Evolutionary conservation across 805 yeast species (phyloP), one percentile per base, ranked within the genome.

Genomic region (Yarrowia sp.): DNA sequence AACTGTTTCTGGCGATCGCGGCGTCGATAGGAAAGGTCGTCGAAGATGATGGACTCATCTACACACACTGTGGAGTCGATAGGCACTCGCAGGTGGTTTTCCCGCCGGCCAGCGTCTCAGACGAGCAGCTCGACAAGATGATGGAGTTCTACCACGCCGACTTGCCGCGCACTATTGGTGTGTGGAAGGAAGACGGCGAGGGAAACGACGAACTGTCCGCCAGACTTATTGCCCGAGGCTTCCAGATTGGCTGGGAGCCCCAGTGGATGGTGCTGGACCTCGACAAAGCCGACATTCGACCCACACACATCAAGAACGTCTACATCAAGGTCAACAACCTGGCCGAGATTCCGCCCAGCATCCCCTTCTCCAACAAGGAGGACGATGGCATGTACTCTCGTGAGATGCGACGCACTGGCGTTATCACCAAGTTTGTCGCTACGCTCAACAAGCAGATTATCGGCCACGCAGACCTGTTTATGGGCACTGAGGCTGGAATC

Each of bases 211-310:
- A 10, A 3, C 27, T 47, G 25, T 31, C 38, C 0, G 55, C 55
- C 8, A n/a, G 38, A 13, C 55, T 47, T 0, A 14, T 47, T 2
- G 55, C 55, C 6, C 10, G 55, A 3, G 55, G 55, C 2, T 47
- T 47, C 4, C 38, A 32, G 27, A 14, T 47, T 4, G 55, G 55
- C 8, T 47, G 55, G 55, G 55, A 47, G 27, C 38, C 55, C 4
- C 36, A 47, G 38, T 47, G 55, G 55, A 47, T 47, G 55, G 55
- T 47, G 7, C 8, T 47, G 27, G 38, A 47, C 12, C 38, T 47
- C 10, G n/a, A 19, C 1, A 47, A 18, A 1, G 38, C 55, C n/a
- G 27, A 31, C 14, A 14, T 47, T 12, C n/a, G 16, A 10, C 38
- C 29, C 10, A 21, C 14, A 2, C 36, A 47, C 13, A 21, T 47